Conservation (phyloP, 148 eudicot genomes). For the Nepenthes mirabilis region DNA sequence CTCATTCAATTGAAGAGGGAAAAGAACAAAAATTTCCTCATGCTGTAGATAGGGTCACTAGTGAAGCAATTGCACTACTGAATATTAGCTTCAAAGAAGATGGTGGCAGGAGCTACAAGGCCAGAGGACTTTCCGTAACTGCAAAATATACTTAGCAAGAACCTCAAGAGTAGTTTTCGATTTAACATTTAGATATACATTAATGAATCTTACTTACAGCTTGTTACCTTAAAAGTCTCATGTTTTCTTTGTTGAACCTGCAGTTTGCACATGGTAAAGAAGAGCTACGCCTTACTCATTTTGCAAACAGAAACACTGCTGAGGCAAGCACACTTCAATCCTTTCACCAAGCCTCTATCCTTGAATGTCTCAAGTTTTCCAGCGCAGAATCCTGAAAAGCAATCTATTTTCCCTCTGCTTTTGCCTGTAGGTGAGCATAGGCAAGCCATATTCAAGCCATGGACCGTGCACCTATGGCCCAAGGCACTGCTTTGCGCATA, state of each 20-base stretch:
- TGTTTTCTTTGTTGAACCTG: not conserved
- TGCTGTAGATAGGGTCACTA: too few relatives aligned
- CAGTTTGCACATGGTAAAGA: slow-evolving; percentile 55
- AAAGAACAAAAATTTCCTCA: too few relatives aligned
- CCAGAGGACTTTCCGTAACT: too few relatives aligned
- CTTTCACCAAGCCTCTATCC: not conserved
- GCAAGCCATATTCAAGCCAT: slow-evolving; percentile 20
- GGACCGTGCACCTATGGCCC: slow-evolving; percentile 24
- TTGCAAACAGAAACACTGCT: slow-evolving; percentile 17
- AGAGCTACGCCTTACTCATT: slow-evolving; percentile 26
- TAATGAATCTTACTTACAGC: too few relatives aligned
- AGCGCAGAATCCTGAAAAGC: not conserved
- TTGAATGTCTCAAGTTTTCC: not conserved
- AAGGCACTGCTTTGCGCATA: slow-evolving; percentile 12
- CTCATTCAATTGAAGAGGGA: too few relatives aligned
- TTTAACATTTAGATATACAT: too few relatives aligned
- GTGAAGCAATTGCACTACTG: too few relatives aligned
- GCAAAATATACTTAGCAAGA: too few relatives aligned
- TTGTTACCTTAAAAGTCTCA: too few relatives aligned
- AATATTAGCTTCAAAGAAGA: too few relatives aligned
- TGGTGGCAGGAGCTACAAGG: too few relatives aligned
- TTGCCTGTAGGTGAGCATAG: slow-evolving; percentile 14
- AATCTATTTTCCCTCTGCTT: slow-evolving; percentile 1
- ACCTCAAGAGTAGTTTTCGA: too few relatives aligned
- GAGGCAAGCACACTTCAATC: slow-evolving; percentile 18